Evolutionary conservation across 129 eudicot genomes (phyloP).

Genomic region (Pseudognaphalium luteoalbum): DNA sequence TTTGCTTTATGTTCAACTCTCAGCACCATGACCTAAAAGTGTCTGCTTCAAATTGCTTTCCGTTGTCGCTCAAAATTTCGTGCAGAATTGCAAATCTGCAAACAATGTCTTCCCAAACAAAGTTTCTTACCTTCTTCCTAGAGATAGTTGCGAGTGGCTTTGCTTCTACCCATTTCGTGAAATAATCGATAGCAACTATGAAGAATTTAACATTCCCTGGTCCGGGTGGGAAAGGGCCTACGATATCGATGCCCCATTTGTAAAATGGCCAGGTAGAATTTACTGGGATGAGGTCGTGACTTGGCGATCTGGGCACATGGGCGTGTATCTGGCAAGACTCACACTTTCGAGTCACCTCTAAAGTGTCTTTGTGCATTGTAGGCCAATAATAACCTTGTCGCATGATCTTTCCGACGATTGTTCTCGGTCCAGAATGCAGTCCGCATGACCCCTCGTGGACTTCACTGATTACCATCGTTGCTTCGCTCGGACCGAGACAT

Average conservation of each 20-base stretch:
- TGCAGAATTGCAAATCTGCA: not conserved
- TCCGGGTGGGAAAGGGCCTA: not conserved
- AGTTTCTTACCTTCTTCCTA: not conserved
- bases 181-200: not conserved
- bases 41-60: not conserved
- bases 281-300: not conserved
- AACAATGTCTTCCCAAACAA: not conserved
- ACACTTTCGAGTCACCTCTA: not conserved
- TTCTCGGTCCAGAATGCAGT: too few relatives aligned
- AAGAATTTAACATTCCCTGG: not conserved
- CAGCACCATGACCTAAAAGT: too few relatives aligned
- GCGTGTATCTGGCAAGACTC: not conserved
- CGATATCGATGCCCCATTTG: not conserved
- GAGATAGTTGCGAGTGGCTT: not conserved
- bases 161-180: not conserved
- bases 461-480: too few relatives aligned
- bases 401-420: too few relatives aligned
- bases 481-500: too few relatives aligned
- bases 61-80: not conserved
- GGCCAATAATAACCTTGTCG: not conserved
- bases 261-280: not conserved
- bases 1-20: too few relatives aligned
- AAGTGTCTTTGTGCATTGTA: not conserved
- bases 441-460: too few relatives aligned
- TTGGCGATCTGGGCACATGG: not conserved